Conservation (phyloP, 768 basidiomycete genomes). For the Phylloporus scabripes region DNA sequence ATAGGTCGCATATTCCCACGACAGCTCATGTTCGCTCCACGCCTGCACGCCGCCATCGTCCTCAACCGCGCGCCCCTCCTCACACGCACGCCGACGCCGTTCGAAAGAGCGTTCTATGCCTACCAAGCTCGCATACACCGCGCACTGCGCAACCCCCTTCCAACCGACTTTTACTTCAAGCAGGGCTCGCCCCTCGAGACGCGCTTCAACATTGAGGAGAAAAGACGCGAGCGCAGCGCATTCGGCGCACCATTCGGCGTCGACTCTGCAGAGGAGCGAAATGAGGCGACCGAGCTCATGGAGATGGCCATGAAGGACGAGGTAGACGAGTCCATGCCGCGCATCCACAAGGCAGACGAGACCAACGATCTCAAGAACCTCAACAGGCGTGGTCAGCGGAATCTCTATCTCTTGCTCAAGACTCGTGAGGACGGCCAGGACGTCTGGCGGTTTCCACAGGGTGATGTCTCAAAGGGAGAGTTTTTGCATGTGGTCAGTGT, state of each 20-base stretch:
- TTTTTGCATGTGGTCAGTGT: constrained; percentile 68
- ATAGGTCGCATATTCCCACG: constrained; percentile 28
- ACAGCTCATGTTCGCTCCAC: constrained; percentile 13
- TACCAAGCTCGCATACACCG: constrained; percentile 83
- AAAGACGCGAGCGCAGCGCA: constrained; percentile 60
- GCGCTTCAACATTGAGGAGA: constrained; percentile 73
- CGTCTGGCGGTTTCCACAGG: constrained; percentile 81
- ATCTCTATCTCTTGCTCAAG: constrained; percentile 81
- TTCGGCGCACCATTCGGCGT: constrained; percentile 63
- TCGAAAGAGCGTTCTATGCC: constrained; percentile 76
- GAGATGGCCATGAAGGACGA: constrained; percentile 56
- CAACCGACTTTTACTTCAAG: constrained; percentile 91
- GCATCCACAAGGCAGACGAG: constrained; percentile 57
- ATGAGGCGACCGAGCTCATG: constrained; percentile 48
- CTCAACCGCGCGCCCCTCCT: constrained; percentile 75
- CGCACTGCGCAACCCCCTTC: constrained; percentile 83
- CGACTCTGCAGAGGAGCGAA: constrained; percentile 38
- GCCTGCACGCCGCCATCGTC: constrained; percentile 58
- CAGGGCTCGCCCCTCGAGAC: constrained; percentile 81
- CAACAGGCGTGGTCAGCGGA: constrained; percentile 78
- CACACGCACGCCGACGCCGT: constrained; percentile 62
- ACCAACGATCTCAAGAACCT: constrained; percentile 63
- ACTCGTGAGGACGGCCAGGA: constrained; percentile 40
- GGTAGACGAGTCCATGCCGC: constrained; percentile 55
- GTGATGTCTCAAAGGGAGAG: constrained; percentile 55